Base-by-base conservation (phyloP, 257 asterid genomes). In the Prunella vulgaris region DNA sequence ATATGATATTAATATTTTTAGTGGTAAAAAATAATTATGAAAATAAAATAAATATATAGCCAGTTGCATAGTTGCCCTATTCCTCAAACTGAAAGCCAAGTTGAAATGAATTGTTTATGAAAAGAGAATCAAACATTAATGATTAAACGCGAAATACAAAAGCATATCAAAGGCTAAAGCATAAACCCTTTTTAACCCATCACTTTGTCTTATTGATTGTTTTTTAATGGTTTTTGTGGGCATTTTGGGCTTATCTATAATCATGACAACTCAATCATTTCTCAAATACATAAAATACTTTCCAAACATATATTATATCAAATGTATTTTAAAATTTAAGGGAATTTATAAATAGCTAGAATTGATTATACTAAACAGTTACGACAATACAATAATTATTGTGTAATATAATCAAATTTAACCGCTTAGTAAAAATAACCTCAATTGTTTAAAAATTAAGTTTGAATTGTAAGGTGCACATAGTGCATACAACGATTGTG, bases 131-230 rank as follows among this genome's bases (percentile, higher is more conserved):
- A 72, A 60, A 72, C 58, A n/a, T n/a, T n/a, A 69, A 73, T 82
- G 70, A 76, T 56, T 76, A 64, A 37, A 52, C 3, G 22, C 6
- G 44, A 59, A n/a, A 48, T 78, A 18, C 57, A 62, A 48, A 57
- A 78, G 72, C 76, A 77, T 63, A 75, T 56, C 78, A 76, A 79
- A 63, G 53, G 17, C 40, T 59, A 78, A 81, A 82, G 82, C 77
- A 54, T 24, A 73, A 78, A 42, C 52, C 69, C 78, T 79, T 82
- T 85, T 66, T 62, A 73, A 66, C 81, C 85, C 72, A 81, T 76
- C 69, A 73, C 86, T 71, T 76, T 79, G 78, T 69, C 70, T 58
- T 59, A 46, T 63, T 27, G 37, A 73, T 38, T 40, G 42, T 76
- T 69, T 24, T 75, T 32, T 48, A 74, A 40, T 60, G 52, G 12